Conservation (phyloP, 345 rosid species). For the Citrus cavaleriei region DNA sequence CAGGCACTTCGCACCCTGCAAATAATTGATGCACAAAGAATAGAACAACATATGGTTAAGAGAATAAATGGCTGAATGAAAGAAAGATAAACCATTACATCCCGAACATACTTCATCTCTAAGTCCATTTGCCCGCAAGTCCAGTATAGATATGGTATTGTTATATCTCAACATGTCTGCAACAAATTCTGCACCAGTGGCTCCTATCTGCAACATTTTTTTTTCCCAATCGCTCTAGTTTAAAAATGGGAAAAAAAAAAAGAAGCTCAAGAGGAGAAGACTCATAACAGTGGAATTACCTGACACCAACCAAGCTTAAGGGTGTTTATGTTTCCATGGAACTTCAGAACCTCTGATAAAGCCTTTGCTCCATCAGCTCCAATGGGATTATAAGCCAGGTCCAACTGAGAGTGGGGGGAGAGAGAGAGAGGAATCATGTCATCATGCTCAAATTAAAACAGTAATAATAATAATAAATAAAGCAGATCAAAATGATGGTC, state of each 20-base stretch:
- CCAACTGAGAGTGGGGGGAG: slow-evolving; percentile 46
- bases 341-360: slow-evolving; percentile 84
- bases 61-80: neutral
- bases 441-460: slow-evolving; percentile 7
- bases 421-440: slow-evolving; percentile 3
- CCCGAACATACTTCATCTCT: slow-evolving; percentile 66
- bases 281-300: slow-evolving; percentile 36
- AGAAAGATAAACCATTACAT: slow-evolving; percentile 2
- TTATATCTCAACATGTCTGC: slow-evolving; percentile 92
- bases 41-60: neutral
- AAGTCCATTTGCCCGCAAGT: slow-evolving; percentile 93
- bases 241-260: neutral
- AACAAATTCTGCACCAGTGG: slow-evolving; percentile 75
- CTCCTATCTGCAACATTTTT: slow-evolving; percentile 61
- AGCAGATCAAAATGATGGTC: slow-evolving; percentile 3
- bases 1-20: slow-evolving; percentile 78
- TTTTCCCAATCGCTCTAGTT: slow-evolving; percentile 6
- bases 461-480: neutral
- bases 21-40: neutral
- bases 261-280: neutral
- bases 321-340: slow-evolving; percentile 73
- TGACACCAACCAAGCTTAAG: slow-evolving; percentile 99
- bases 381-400: slow-evolving; percentile 88
- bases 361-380: slow-evolving; percentile 88
- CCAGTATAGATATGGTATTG: slow-evolving; percentile 70